These are phyloP conservation scores for Naegleria lovaniensis DNA, from an alignment of 208 protist genomes.

Conservation along the genomic window DNA sequence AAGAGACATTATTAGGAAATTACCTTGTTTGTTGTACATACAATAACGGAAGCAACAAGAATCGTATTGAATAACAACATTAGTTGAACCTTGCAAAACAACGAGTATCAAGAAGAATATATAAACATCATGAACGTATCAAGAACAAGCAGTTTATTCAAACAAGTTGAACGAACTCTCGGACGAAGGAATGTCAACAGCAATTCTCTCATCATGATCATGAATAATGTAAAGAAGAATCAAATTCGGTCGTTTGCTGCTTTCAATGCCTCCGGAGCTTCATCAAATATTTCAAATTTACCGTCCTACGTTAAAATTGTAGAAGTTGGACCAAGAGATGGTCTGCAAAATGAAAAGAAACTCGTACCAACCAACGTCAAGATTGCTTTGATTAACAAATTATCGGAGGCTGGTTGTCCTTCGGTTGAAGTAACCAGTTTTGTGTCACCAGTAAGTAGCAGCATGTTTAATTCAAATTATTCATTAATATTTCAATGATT, in stretches of 20 bases:
- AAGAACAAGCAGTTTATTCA: too few relatives aligned
- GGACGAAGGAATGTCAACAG: too few relatives aligned
- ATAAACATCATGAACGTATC: too few relatives aligned
- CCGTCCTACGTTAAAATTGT: constrained; percentile 16
- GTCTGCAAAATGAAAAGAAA: constrained; percentile 33
- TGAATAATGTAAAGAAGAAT: too few relatives aligned
- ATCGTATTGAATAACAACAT: too few relatives aligned
- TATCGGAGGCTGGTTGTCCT: constrained; percentile 15
- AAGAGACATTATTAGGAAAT: too few relatives aligned
- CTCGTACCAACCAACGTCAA: constrained; percentile 20
- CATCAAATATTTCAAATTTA: constrained; percentile 2
- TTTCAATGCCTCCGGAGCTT: not conserved
- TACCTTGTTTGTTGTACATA: too few relatives aligned
- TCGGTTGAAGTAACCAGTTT: constrained; percentile 15
- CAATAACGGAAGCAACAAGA: too few relatives aligned
- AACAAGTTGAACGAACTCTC: too few relatives aligned
- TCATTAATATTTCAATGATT: not conserved
- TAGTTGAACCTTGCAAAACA: too few relatives aligned
- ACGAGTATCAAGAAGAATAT: too few relatives aligned
- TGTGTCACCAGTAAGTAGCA: constrained; percentile 15
- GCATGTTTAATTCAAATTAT: not conserved
- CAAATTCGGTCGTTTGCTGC: not conserved
- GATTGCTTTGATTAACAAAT: constrained; percentile 22
- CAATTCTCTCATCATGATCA: too few relatives aligned
- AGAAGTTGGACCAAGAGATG: constrained; percentile 33